Percentiles rank a stretch among this genome's conserved stretches.
Evolutionary conservation across 768 basidiomycete genomes (phyloP).

Genomic region (Boletus rex-veris): DNA sequence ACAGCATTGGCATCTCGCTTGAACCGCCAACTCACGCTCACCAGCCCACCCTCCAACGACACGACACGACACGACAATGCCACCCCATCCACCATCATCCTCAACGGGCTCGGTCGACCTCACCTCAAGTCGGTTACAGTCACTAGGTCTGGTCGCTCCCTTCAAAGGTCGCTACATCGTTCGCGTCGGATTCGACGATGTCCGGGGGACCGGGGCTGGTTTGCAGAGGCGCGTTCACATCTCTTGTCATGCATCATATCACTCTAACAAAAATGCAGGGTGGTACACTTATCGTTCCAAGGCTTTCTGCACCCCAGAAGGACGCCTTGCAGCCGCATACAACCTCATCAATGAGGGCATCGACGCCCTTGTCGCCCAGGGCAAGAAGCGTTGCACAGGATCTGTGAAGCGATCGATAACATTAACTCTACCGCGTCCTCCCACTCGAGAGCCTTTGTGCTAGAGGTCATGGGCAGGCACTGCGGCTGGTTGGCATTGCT

Average conservation of each 20-base stretch:
- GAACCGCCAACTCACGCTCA: too few species aligned
- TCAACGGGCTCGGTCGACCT: too few species aligned
- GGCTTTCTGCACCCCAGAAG: conserved; percentile 82
- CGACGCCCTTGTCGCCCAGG: conserved; percentile 79
- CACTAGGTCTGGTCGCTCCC: conserved; percentile 47
- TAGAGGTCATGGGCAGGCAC: conserved; percentile 98
- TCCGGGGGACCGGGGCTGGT: conserved; percentile 94
- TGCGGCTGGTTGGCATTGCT: conserved; percentile 97
- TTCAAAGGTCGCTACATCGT: conserved; percentile 96
- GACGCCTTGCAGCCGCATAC: conserved; percentile 78
- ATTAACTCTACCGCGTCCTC: conserved; percentile 96
- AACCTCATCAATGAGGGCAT: conserved; percentile 97
- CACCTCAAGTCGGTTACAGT: too few species aligned
- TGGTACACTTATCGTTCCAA: conserved; percentile 89
- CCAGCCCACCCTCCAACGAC: too few species aligned
- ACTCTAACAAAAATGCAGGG: conserved; percentile 46
- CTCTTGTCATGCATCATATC: too few species aligned
- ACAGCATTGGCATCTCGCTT: too few species aligned
- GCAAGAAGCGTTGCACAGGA: conserved; percentile 89
- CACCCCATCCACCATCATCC: too few species aligned
- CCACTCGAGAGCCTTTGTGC: conserved; percentile 95
- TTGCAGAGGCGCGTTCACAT: conserved; percentile 62
- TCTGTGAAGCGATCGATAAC: conserved; percentile 97
- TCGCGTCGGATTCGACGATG: conserved; percentile 97
- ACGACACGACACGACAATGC: too few species aligned